Conservation (phyloP, 2,329 filamentous ascomycete genomes). For the Fusarium luffae region DNA sequence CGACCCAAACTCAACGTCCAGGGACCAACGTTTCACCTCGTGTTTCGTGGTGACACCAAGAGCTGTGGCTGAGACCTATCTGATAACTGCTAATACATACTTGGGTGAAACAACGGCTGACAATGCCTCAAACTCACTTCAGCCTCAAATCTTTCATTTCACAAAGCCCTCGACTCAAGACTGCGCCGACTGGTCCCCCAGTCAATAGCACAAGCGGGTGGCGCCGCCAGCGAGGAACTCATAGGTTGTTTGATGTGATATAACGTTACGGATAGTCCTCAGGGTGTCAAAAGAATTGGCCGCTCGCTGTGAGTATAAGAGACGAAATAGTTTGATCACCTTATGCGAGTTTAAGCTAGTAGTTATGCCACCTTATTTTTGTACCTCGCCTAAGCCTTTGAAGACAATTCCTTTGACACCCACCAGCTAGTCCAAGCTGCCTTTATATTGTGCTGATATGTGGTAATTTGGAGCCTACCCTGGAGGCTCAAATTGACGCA, state of each 20-base stretch:
- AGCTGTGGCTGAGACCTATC: constrained; percentile 6
- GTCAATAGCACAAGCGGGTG: constrained; percentile 14
- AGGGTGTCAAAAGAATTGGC: not conserved
- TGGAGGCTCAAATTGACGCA: no score
- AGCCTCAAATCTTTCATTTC: not conserved
- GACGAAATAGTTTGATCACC: no score
- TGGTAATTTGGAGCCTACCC: no score
- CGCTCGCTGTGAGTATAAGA: not conserved
- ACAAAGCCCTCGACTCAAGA: not conserved
- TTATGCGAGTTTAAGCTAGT: no score
- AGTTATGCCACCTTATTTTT: no score
- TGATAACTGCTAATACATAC: not conserved
- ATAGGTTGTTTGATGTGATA: constrained; percentile 1
- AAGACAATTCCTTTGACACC: not conserved
- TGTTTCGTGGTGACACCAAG: constrained; percentile 14
- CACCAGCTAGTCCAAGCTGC: no score
- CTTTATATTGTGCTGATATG: no score
- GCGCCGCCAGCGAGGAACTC: constrained; percentile 6
- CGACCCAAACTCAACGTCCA: not conserved
- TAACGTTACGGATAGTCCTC: not conserved
- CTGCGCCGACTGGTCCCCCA: not conserved
- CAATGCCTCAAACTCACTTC: not conserved
- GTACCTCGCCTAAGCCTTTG: no score
- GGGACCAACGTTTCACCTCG: constrained; percentile 3
- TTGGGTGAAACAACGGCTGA: constrained; percentile 17